Base-by-base conservation (phyloP, 441 rosid genomes). In the Gossypium gossypioides region DNA sequence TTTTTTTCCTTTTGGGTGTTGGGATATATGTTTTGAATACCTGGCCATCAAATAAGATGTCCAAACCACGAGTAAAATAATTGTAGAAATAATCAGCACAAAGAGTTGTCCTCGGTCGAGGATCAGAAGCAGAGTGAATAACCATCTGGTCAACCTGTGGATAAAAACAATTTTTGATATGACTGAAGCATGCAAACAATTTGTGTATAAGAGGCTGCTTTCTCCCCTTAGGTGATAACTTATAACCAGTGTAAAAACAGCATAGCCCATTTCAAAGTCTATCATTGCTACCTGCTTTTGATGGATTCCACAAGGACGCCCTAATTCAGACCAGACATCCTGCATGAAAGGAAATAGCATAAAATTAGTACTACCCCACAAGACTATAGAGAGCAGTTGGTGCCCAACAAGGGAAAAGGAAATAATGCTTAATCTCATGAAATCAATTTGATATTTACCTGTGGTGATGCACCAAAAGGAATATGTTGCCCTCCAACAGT, bases 291-390 rank as follows among this genome's bases (percentile, higher is more conserved):
- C 99, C 98, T 92, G 98, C 84, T 95, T 95, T 66, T 94, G 97
- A 79, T 95, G 93, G 73, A 95, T 89, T 69, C 98, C 99, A 81
- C 98, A 92, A 24, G 99, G 99, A 67, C 98, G 93, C 68, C 98
- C 99, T 81, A 95, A 78, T 75, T 95, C 98, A 71, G 96, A 91
- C 99, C 99, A 95, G 66, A 95, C 87, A 85, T 95, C 99, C 98
- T 95, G 87, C 82, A 80, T 13, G 16, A 13, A 73, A 37, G 25
- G 70, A n/a, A 51, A 73, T 21, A 62, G 1, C 12, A 37, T 73
- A 55, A 66, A 50, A 54, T 22, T 60, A 72, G 54, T 22, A 63
- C 21, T 32, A 64, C 8, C 44, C 54, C 40, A 22, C 22, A 0
- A 27, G 51, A 25, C 18, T 21, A 22, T 15, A 42, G 19, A 64